phyloP scores from a whole-genome alignment of 257 asterid genomes.

The Ocimum tenuiflorum region DNA sequence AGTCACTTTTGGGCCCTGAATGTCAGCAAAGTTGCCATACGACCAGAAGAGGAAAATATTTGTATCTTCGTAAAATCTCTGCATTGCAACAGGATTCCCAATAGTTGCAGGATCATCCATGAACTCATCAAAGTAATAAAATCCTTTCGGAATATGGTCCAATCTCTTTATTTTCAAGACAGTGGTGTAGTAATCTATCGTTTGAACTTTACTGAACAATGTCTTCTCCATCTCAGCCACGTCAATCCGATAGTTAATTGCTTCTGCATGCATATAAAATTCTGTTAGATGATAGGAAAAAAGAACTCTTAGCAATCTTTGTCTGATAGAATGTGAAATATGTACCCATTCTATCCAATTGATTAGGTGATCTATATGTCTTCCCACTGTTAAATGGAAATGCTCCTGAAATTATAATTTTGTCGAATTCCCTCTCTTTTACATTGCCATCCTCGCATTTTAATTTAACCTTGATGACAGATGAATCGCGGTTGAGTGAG shows the following conservation, averaged over 20 bases:
- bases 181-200: conserved; percentile 68
- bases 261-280: conserved; percentile 29
- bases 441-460: conserved; percentile 29
- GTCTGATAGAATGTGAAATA: neutral
- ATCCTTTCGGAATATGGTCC: conserved; percentile 67
- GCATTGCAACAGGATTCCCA: conserved; percentile 87
- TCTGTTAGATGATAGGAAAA: neutral
- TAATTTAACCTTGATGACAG: conserved; percentile 27
- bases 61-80: conserved; percentile 55
- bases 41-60: conserved; percentile 73
- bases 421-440: conserved; percentile 46
- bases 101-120: conserved; percentile 64
- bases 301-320: neutral
- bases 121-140: conserved; percentile 68
- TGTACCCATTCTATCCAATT: conserved; percentile 35
- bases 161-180: conserved; percentile 68
- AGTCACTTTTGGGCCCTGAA: conserved; percentile 41
- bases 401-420: conserved; percentile 66
- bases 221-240: conserved; percentile 51
- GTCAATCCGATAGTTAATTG: conserved; percentile 31
- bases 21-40: conserved; percentile 60
- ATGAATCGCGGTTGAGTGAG: conserved; percentile 37
- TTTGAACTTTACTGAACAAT: conserved; percentile 60
- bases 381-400: conserved; percentile 53
- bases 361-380: conserved; percentile 47